Percentiles rank a stretch among this genome's conserved stretches.
These are phyloP conservation scores for Pseudonectria buxi DNA, from an alignment of 2,329 filamentous ascomycete genomes.

Conservation along the genomic window DNA sequence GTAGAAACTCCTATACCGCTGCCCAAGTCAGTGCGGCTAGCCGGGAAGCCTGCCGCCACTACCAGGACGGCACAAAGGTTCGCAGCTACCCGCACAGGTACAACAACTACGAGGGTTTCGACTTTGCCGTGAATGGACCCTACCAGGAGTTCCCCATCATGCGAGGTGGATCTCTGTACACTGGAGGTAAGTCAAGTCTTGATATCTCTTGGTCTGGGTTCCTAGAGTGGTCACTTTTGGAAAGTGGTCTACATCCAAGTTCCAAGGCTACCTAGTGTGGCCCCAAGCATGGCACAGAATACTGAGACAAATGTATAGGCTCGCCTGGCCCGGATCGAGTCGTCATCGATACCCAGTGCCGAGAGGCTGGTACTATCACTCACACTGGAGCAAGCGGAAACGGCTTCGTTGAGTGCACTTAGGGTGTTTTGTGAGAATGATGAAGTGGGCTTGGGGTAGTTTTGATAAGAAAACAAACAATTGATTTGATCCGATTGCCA, in stretches of 20 bases:
- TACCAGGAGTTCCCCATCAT: conserved; percentile 35
- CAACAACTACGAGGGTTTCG: conserved; percentile 33
- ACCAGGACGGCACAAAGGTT: conserved; percentile 14
- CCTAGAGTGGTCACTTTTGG: no score
- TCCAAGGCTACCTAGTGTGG: no score
- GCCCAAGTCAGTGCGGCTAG: conserved; percentile 23
- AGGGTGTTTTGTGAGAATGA: no score
- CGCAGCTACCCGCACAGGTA: conserved; percentile 33
- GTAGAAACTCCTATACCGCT: conserved; percentile 23
- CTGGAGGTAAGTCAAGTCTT: conserved; percentile 23
- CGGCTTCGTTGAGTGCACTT: conserved; percentile 56
- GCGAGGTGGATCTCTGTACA: conserved; percentile 25
- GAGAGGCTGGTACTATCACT: conserved; percentile 59
- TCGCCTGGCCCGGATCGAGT: conserved; percentile 60
- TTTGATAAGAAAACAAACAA: no score
- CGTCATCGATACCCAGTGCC: conserved; percentile 50
- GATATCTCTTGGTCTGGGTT: rapidly evolving
- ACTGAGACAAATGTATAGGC: conserved; percentile 13
- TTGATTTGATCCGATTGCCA: no score
- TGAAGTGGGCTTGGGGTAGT: no score
- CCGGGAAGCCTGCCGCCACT: conserved; percentile 19
- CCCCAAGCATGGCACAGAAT: no score
- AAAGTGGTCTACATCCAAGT: no score
- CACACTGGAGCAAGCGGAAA: conserved; percentile 64
- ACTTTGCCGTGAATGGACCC: conserved; percentile 26